These are phyloP conservation scores for Canna indica DNA, from an alignment of 176 grass and related monocot genomes.

Conservation along the genomic window DNA sequence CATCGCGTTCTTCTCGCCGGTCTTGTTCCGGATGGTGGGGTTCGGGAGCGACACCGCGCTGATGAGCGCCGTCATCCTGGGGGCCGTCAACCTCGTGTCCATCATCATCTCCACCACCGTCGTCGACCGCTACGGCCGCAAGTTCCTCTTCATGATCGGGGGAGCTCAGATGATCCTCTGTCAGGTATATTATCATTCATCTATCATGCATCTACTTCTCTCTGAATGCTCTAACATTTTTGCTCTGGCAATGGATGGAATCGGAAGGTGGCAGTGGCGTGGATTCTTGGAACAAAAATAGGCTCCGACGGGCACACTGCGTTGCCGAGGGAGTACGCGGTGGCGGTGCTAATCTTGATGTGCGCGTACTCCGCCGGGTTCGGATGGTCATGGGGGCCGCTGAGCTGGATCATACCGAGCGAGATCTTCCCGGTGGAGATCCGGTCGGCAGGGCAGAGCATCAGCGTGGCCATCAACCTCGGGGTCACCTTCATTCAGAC, in stretches of 20 bases:
- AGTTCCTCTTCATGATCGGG: slow-evolving; percentile 62
- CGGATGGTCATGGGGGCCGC: slow-evolving; percentile 72
- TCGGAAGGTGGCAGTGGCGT: slow-evolving; percentile 44
- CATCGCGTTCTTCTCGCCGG: slow-evolving; percentile 74
- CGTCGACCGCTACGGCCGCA: slow-evolving; percentile 69
- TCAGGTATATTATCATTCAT: slow-evolving; percentile 21
- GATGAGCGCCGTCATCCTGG: slow-evolving; percentile 55
- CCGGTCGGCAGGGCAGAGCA: slow-evolving; percentile 62
- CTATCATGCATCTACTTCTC: background rate
- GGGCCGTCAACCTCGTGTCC: slow-evolving; percentile 38
- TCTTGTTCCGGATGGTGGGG: slow-evolving; percentile 63
- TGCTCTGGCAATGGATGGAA: background rate
- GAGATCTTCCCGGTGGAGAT: slow-evolving; percentile 87
- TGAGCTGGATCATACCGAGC: slow-evolving; percentile 57
- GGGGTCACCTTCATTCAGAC: slow-evolving; percentile 59
- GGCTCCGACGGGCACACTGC: slow-evolving; percentile 27
- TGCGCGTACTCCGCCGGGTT: slow-evolving; percentile 49
- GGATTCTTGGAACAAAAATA: slow-evolving; percentile 54
- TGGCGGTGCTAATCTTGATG: slow-evolving; percentile 45
- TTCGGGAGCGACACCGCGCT: slow-evolving; percentile 64
- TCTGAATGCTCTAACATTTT: background rate
- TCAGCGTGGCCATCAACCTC: slow-evolving; percentile 50
- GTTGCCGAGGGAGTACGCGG: slow-evolving; percentile 31
- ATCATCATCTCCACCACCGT: slow-evolving; percentile 52
- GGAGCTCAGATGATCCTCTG: slow-evolving; percentile 53